Conservation (phyloP, 1,284 basidiomycete species). For the Moesziomyces antarcticus region DNA sequence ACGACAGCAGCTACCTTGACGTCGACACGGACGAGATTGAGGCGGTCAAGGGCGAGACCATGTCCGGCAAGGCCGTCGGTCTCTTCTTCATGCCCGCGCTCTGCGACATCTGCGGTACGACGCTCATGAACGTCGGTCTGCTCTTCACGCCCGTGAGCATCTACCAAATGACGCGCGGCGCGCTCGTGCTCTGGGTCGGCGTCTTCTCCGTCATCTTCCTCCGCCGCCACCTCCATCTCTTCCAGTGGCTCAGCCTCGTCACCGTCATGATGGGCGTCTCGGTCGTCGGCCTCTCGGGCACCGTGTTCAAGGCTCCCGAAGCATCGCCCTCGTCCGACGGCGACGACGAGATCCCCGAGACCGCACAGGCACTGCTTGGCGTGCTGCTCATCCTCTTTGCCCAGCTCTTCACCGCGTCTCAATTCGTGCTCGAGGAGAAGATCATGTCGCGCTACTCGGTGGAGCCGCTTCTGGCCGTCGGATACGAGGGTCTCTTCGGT, state of each 20-base stretch:
- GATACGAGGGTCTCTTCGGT: slow-evolving; percentile 93
- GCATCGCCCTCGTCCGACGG: slow-evolving; percentile 15
- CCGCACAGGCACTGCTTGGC: slow-evolving; percentile 70
- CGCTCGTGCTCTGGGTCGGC: slow-evolving; percentile 96
- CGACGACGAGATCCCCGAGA: slow-evolving; percentile 55
- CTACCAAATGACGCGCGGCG: slow-evolving; percentile 95
- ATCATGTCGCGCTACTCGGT: slow-evolving; percentile 89
- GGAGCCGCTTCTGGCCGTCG: slow-evolving; percentile 90
- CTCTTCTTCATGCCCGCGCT: slow-evolving; percentile 83
- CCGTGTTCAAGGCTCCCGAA: slow-evolving; percentile 47
- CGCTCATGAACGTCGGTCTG: slow-evolving; percentile 94
- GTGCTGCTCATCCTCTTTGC: slow-evolving; percentile 93
- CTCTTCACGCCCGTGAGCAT: slow-evolving; percentile 96
- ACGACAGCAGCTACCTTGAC: slow-evolving; percentile 40
- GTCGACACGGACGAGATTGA: slow-evolving; percentile 29
- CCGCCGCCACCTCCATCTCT: slow-evolving; percentile 68
- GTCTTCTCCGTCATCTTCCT: slow-evolving; percentile 92
- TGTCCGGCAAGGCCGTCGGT: slow-evolving; percentile 64
- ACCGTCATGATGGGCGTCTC: slow-evolving; percentile 91
- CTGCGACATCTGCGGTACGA: slow-evolving; percentile 88
- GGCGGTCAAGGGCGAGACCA: slow-evolving; percentile 34
- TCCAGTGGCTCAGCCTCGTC: slow-evolving; percentile 84
- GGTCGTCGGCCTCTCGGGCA: slow-evolving; percentile 88
- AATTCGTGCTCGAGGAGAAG: slow-evolving; percentile 86
- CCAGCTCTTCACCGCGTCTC: slow-evolving; percentile 92